Conservation (phyloP, 2,329 filamentous ascomycete species). For the Elsinoe batatas region DNA sequence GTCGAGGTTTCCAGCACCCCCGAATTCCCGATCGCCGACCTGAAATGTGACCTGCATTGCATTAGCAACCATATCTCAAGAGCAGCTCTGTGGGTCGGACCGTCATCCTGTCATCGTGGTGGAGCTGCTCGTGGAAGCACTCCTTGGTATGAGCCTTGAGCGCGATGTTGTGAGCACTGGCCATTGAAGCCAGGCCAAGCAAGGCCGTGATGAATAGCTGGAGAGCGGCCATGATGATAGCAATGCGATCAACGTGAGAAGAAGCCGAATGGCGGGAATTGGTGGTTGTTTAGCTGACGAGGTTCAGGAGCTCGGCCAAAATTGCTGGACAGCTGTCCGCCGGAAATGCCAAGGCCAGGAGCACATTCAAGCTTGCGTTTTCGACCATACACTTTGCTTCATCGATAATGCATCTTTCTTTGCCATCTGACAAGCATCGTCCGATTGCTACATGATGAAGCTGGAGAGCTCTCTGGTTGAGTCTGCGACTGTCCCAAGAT, state of each 20-base stretch:
- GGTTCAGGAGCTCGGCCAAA: conserved; percentile 9
- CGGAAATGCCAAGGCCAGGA: conserved; percentile 6
- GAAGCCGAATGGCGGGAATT: background rate
- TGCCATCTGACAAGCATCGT: too few species aligned
- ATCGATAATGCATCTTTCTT: too few species aligned
- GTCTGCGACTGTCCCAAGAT: too few species aligned
- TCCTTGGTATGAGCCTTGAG: conserved; percentile 86
- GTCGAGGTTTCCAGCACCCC: conserved; percentile 85
- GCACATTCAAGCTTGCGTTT: background rate
- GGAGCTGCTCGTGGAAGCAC: conserved; percentile 92
- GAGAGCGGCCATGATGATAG: conserved; percentile 24
- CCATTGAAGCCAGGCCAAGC: conserved; percentile 52
- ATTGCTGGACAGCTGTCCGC: conserved; percentile 12
- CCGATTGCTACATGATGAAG: too few species aligned
- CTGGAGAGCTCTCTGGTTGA: too few species aligned
- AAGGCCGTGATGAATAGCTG: conserved; percentile 33
- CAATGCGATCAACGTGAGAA: conserved; percentile 7
- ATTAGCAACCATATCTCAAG: conserved; percentile 25
- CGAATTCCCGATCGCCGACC: conserved; percentile 93
- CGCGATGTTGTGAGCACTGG: conserved; percentile 86
- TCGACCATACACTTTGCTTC: too few species aligned
- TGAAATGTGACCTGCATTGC: conserved; percentile 65
- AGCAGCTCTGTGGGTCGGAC: background rate
- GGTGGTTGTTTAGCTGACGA: background rate
- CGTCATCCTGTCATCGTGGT: conserved; percentile 94